phyloP scores from a whole-genome alignment of 1,139 yeast genomes.

The Kodamaea sp. region DNA sequence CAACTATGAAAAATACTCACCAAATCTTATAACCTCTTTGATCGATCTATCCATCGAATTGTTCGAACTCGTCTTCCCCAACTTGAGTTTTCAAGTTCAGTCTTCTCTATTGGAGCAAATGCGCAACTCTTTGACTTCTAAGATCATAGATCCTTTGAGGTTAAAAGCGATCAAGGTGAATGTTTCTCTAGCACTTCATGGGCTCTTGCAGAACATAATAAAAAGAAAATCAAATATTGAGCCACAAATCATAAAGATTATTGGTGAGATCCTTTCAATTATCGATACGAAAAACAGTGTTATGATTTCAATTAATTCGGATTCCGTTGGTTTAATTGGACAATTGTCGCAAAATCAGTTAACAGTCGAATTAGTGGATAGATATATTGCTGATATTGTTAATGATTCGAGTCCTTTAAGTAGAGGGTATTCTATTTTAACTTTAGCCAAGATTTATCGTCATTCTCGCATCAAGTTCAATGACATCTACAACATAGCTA shows the following conservation, averaged over 20 bases:
- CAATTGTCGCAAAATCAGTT: constrained; percentile 39
- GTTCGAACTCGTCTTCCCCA: constrained; percentile 70
- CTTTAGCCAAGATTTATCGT: constrained; percentile 63
- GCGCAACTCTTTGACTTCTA: constrained; percentile 49
- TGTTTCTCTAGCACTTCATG: constrained; percentile 62
- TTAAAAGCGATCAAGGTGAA: constrained; percentile 60
- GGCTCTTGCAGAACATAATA: constrained; percentile 43
- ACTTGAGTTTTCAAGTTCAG: constrained; percentile 78
- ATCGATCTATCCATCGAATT: constrained; percentile 79
- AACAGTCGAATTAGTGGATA: constrained; percentile 51
- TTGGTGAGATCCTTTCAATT: constrained; percentile 59
- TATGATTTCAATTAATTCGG: constrained; percentile 58
- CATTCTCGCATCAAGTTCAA: constrained; percentile 32
- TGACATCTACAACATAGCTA: constrained; percentile 56
- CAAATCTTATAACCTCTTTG: constrained; percentile 51
- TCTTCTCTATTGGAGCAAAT: constrained; percentile 82
- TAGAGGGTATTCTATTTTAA: constrained; percentile 64
- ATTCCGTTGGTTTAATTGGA: constrained; percentile 64
- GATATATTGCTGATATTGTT: constrained; percentile 62
- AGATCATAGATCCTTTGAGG: constrained; percentile 33
- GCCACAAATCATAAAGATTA: constrained; percentile 46
- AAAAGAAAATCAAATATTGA: constrained; percentile 35
- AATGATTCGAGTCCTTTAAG: constrained; percentile 55
- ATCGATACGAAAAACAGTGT: constrained; percentile 41
- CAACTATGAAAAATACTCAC: constrained; percentile 23